Evolutionary conservation across 2,329 filamentous ascomycete genomes (phyloP), one percentile per base, ranked within the genome.

Genomic region (Monilinia laxa): DNA sequence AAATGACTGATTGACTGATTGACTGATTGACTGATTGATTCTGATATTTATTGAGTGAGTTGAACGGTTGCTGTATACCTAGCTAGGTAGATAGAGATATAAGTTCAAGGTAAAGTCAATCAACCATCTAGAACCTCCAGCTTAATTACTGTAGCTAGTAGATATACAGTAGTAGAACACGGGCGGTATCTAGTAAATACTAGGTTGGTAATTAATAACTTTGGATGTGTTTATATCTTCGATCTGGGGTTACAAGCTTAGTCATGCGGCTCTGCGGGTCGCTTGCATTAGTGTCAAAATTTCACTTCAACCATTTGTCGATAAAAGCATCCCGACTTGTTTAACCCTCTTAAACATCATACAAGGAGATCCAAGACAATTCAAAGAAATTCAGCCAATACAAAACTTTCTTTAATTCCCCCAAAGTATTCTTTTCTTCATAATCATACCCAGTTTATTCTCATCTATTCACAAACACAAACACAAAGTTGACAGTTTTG

Each of bases 181-280:
- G 28, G 28, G 40, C 18, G 1, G 42, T 31, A 59, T 42, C 12
- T 47, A 35, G 31, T 35, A 35, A 35, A 4, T 9, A 35, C 31
- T 35, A 35, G 31, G 31, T 35, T 7, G 5, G 7, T 9, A 12
- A 20, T 25, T 35, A 16, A 7, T 4, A 62, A 59, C 45, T n/a
- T 23, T 55, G 53, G 5, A 55, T 18, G 20, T 38, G 25, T 7
- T n/a, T 58, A 7, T 38, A 6, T 35, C 31, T 35, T 58, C 49
- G 35, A 14, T 59, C 57, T 59, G 42, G 49, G 42, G 54, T 28
- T 28, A 60, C 28, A 51, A 20, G 42, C 57, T 49, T 47, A 59
- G n/a, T 16, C 62, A 66, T 68, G 73, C 67, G 73, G 73, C 73
- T 75, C 74, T 73, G 72, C 73, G 74, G 74, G 35, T 67, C 69